These are phyloP conservation scores for Cordyceps tenuipes DNA, from an alignment of 2,329 filamentous ascomycete species.

Conservation along the genomic window DNA sequence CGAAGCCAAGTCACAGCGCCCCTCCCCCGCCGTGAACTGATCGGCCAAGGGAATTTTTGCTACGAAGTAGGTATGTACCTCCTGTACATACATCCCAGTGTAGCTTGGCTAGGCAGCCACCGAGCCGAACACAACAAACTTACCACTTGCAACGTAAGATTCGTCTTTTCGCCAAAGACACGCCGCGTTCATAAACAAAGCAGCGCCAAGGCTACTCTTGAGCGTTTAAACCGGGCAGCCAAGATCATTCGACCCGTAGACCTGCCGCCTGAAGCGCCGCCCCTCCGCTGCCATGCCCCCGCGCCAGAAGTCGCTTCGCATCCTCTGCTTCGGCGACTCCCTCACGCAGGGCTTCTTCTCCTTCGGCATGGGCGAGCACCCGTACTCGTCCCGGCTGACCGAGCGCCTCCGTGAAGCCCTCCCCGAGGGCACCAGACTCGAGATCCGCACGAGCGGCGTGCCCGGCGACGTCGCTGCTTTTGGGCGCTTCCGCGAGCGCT, in stretches of 20 bases:
- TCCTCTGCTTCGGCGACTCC: slow-evolving; percentile 59
- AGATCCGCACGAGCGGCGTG: slow-evolving; percentile 40
- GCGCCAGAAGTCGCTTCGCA: slow-evolving; percentile 33
- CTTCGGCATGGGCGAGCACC: slow-evolving; percentile 35
- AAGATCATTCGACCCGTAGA: too few species aligned
- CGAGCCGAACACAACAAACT: neutral
- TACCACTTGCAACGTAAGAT: too few species aligned
- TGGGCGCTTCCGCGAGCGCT: slow-evolving; percentile 23
- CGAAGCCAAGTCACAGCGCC: too few species aligned
- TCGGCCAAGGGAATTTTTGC: too few species aligned
- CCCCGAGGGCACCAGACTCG: slow-evolving; percentile 29
- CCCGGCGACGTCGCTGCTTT: slow-evolving; percentile 42
- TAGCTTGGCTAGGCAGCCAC: neutral
- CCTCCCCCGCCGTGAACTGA: too few species aligned
- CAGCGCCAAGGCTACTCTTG: too few species aligned
- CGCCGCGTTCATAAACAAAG: too few species aligned
- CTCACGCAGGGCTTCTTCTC: slow-evolving; percentile 49
- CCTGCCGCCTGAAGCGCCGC: neutral
- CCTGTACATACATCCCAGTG: too few species aligned
- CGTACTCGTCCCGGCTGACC: slow-evolving; percentile 44
- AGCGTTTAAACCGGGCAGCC: too few species aligned
- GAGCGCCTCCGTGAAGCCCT: slow-evolving; percentile 39
- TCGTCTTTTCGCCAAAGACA: too few species aligned
- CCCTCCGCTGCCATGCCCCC: slow-evolving; percentile 17
- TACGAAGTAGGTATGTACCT: too few species aligned